Base-by-base conservation (phyloP, 1,284 basidiomycete genomes). In the Agaricales sp. region DNA sequence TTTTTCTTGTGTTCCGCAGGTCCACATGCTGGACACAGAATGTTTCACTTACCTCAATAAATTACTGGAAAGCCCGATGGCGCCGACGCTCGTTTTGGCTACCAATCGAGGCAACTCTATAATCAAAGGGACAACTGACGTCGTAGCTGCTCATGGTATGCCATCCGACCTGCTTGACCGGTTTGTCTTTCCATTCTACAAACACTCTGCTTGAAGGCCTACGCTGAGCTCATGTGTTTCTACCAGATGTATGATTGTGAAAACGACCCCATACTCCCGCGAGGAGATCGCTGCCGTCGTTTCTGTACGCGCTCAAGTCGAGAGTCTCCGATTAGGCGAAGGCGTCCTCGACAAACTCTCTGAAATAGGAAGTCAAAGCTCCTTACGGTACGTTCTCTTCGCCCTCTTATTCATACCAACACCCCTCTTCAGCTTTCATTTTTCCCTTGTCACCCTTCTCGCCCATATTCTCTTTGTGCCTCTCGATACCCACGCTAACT, bases 11-110 rank as follows among this genome's bases (percentile, higher is more conserved):
- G n/a, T 13, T 23, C n/a, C n/a, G 16, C 58, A 94, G 92, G 93
- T 98, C 18, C 95, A 99, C 71, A 98, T 98, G 95, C 83, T 99
- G 55, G 95, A 99, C 67, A 94, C 98, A 63, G 96, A 99, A 67
- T 97, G 94, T 67, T 99, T 98, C 73, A 98, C 95, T 4, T 99
- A 96, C 69, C 78, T 99, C 47, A 99, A 99, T 67, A 87, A 93
- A 12, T 80, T 97, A 4, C 76, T 99, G 49, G 95, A 99, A 67
- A 93, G 92, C 1, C 86, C 91, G 14, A 92, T 99, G 82, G 92
- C 92, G 13, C 95, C 96, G 0, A 96, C 96, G 14, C 95, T 99
- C 44, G 90, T 99, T 57, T 77, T 98, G 50, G 96, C 96, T 1
- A 96, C 94, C 20, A 99, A 99, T 66, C 80, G 96, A 24, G 96